Percentiles rank a stretch among this genome's conserved stretches.
Conservation (phyloP, 1,284 basidiomycete species). For the Heterobasidion parviporum region DNA sequence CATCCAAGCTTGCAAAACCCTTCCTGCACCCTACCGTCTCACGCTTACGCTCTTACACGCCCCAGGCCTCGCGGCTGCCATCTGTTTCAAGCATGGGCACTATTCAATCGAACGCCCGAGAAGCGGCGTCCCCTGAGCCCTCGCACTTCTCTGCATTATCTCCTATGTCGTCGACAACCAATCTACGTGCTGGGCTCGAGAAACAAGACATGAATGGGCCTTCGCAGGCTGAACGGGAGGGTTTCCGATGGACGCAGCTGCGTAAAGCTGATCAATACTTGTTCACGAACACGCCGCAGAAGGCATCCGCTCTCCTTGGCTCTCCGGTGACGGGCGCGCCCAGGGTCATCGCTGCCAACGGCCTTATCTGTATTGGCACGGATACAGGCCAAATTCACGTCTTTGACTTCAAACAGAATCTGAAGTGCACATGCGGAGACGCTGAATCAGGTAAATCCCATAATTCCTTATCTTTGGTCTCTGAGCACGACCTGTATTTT, state of each 20-base stretch:
- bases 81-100: constrained; percentile 41
- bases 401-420: constrained; percentile 86
- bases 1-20: constrained; percentile 32
- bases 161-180: constrained; percentile 54
- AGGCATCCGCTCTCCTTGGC: constrained; percentile 55
- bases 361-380: constrained; percentile 87
- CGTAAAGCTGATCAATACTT: constrained; percentile 33
- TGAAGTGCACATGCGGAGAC: constrained; percentile 73
- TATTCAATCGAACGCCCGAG: constrained; percentile 33
- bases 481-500: neutral
- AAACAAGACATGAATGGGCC: constrained; percentile 17
- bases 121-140: constrained; percentile 41
- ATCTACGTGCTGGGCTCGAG: constrained; percentile 29
- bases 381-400: constrained; percentile 73
- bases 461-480: neutral
- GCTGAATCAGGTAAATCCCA: constrained; percentile 50
- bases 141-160: constrained; percentile 71
- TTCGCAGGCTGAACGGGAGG: constrained; percentile 37
- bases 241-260: constrained; percentile 77
- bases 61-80: constrained; percentile 39
- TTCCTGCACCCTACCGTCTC: constrained; percentile 77
- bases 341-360: constrained; percentile 79
- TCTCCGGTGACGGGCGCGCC: constrained; percentile 54
- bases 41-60: constrained; percentile 66
- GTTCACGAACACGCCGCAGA: constrained; percentile 48